Evolutionary conservation across 1,139 yeast genomes (phyloP).

Genomic region (Saccharomycopsis hybrid): DNA sequence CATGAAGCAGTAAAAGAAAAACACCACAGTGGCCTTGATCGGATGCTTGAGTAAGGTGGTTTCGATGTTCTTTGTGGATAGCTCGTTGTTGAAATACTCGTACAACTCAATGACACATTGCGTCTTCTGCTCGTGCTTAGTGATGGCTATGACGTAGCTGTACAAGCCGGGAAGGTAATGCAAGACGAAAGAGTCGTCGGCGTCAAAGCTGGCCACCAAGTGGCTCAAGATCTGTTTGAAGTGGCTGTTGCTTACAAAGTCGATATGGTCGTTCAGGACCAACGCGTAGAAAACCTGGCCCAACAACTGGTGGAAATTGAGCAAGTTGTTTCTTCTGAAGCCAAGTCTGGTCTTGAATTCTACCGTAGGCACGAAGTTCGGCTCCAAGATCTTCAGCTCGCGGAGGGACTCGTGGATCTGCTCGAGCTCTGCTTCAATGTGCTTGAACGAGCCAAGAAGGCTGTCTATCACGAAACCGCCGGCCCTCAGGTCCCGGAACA

Average conservation of each 20-base stretch:
- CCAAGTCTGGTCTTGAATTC: constrained; percentile 49
- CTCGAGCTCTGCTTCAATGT: constrained; percentile 48
- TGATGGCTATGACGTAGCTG: constrained; percentile 29
- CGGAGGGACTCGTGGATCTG: constrained; percentile 59
- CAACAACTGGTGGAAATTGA: constrained; percentile 63
- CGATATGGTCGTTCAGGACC: constrained; percentile 23
- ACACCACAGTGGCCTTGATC: constrained; percentile 49
- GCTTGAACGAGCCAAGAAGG: constrained; percentile 47
- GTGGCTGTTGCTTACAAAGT: constrained; percentile 27
- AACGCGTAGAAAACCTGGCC: constrained; percentile 49
- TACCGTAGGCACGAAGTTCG: constrained; percentile 31
- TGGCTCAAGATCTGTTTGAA: constrained; percentile 38
- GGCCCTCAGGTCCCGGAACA: too few relatives aligned
- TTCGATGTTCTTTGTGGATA: constrained; percentile 28
- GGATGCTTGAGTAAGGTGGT: constrained; percentile 39
- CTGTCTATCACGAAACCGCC: constrained; percentile 31
- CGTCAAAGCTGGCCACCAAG: constrained; percentile 36
- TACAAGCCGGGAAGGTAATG: constrained; percentile 65
- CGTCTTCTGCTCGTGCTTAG: constrained; percentile 24
- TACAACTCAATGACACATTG: constrained; percentile 28
- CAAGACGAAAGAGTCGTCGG: constrained; percentile 55
- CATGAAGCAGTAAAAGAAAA: constrained; percentile 70
- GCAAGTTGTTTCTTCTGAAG: constrained; percentile 55
- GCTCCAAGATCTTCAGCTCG: constrained; percentile 55
- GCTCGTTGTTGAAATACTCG: constrained; percentile 28